Evolutionary conservation across 176 grass and related monocot genomes (phyloP).

Genomic region (Urochloa ruziziensis): DNA sequence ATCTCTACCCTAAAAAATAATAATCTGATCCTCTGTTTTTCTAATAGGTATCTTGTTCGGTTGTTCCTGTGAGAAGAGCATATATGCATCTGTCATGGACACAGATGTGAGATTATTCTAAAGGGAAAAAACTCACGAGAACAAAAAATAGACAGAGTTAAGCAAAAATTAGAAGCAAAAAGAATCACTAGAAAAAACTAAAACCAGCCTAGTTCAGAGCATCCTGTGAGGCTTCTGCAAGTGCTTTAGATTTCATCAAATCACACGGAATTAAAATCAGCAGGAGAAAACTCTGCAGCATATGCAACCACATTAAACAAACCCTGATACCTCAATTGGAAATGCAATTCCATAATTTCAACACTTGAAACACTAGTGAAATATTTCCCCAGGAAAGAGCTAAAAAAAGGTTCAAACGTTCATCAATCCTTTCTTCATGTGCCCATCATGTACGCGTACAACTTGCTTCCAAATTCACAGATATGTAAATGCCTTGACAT

Average conservation of each 20-base stretch:
- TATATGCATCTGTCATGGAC: constrained; percentile 53
- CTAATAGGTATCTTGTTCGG: constrained; percentile 70
- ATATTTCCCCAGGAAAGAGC: neutral
- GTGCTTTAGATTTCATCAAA: constrained; percentile 50
- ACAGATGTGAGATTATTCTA: constrained; percentile 11
- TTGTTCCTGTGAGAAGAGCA: constrained; percentile 93
- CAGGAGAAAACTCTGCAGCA: constrained; percentile 40
- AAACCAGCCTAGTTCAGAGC: too few species aligned
- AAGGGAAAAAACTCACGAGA: neutral
- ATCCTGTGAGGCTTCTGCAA: constrained; percentile 85
- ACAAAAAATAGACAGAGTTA: neutral
- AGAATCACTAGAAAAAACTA: neutral
- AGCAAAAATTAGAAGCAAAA: neutral
- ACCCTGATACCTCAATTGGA: neutral
- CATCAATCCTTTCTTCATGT: neutral
- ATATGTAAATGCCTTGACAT: neutral
- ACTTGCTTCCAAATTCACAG: neutral
- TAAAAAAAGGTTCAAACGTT: neutral
- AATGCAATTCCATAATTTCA: neutral
- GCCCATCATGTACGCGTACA: neutral
- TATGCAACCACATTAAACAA: constrained; percentile 17
- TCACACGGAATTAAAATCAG: constrained; percentile 27
- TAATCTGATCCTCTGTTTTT: constrained; percentile 68
- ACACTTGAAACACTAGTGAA: neutral
- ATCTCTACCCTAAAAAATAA: neutral